phyloP scores from a whole-genome alignment of 495 filamentous ascomycete species.

The Trichoderma virens region DNA sequence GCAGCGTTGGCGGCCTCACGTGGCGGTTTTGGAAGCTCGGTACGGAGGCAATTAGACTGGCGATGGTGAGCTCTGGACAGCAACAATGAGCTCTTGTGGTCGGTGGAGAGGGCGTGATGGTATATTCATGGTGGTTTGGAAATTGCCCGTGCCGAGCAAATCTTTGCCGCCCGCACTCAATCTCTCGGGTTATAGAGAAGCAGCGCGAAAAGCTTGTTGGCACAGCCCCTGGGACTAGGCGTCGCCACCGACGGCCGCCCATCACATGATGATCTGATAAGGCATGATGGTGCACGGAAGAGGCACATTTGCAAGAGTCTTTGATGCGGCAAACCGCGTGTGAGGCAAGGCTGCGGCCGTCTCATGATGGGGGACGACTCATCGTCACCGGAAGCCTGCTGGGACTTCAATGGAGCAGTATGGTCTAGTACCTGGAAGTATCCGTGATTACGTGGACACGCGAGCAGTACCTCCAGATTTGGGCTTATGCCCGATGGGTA shows the following conservation, averaged over 20 bases:
- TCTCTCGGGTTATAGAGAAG: not conserved
- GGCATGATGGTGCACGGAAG: not conserved
- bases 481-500: not conserved
- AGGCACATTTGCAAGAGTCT: not conserved
- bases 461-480: not conserved
- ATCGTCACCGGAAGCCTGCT: no score
- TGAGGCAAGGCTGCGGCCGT: not conserved
- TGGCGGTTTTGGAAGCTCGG: not conserved
- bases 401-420: no score
- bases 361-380: not conserved
- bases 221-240: conserved; percentile 6
- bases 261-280: conserved; percentile 8
- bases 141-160: not conserved
- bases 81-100: no score
- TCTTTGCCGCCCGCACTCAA: not conserved
- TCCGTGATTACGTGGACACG: not conserved
- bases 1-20: not conserved
- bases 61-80: not conserved
- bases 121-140: not conserved
- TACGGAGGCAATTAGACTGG: not conserved
- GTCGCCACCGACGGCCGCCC: conserved; percentile 2
- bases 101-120: not conserved
- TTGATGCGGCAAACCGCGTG: no score
- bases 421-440: not conserved
- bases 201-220: not conserved